Evolutionary conservation across 306 rosid genomes (phyloP), one percentile per base, ranked within the genome.

Genomic region (Vicia sativa): DNA sequence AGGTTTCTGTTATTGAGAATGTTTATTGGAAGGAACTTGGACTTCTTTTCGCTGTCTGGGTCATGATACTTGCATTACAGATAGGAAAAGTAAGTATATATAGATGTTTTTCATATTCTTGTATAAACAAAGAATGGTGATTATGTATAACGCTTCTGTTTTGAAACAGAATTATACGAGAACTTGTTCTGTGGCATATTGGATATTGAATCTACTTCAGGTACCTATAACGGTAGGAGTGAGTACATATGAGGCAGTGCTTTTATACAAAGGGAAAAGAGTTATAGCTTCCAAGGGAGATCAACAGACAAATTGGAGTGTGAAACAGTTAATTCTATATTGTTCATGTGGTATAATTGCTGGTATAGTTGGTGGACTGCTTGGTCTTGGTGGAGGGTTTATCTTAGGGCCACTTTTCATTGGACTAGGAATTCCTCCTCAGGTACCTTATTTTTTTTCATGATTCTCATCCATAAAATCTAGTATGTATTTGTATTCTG

Each of bases 351-450:
- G 92, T 12, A 50, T 87, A 1, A 5, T 77, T 49, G 92, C 96
- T 57, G 96, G 96, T 8, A 56, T 87, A 65, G 78, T 89, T 26
- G 96, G 92, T 41, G 96, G 96, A 6, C 77, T 87, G 78, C 90
- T 89, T 42, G 96, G 96, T 7, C 80, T 89, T 26, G 96, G 96
- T 65, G 92, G 92, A n/a, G 92, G 92, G 28, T 89, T 89, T 83
- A 89, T 86, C 58, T 68, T 89, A 68, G 96, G 92, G 4, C 96
- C 96, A 13, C 96, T 89, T 67, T 89, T 89, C 60, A 80, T 89
- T 29, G 90, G 86, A 65, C 74, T 89, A 23, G 92, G 92, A 61
- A 87, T 87, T 61, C 92, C 87, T 52, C 92, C 96, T 75, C 92
- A 89, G 90, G 92, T 89, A 67, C 31, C 10, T 61, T 56, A 0